phyloP scores from a whole-genome alignment of 2,329 filamentous ascomycete species.

The Paramyrothecium sp. region DNA sequence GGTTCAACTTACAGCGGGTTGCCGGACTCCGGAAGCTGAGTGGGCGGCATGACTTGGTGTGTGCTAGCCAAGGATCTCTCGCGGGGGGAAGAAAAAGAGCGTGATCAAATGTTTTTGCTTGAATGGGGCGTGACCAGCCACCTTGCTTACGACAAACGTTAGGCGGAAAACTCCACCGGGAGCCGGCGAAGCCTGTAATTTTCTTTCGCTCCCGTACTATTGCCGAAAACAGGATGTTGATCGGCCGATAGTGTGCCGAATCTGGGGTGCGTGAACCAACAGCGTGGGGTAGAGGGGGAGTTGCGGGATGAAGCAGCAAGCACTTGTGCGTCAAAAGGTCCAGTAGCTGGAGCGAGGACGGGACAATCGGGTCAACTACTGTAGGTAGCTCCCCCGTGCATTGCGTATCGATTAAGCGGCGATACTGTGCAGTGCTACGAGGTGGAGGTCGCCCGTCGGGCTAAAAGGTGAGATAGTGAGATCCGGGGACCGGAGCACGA shows the following conservation, averaged over 20 bases:
- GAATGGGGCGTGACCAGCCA: too few species aligned
- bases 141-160: too few species aligned
- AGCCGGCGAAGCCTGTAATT: too few species aligned
- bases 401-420: too few species aligned
- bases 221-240: background rate
- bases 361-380: too few species aligned
- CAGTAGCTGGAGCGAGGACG: too few species aligned
- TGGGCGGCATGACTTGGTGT: conserved; percentile 38
- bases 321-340: background rate
- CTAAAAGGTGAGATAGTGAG: background rate
- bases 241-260: background rate
- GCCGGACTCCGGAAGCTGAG: conserved; percentile 43
- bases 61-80: background rate
- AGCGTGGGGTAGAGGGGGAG: background rate
- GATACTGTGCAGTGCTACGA: too few species aligned
- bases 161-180: too few species aligned
- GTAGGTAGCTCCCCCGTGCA: too few species aligned
- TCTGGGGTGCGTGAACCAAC: background rate
- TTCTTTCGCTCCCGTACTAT: background rate
- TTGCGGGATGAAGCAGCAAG: background rate
- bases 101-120: too few species aligned
- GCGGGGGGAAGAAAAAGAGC: background rate
- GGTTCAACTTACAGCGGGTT: conserved; percentile 44
- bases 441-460: background rate
- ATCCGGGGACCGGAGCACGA: background rate